Evolutionary conservation across 805 yeast genomes (phyloP).

Genomic region (Metschnikowia orientalis): DNA sequence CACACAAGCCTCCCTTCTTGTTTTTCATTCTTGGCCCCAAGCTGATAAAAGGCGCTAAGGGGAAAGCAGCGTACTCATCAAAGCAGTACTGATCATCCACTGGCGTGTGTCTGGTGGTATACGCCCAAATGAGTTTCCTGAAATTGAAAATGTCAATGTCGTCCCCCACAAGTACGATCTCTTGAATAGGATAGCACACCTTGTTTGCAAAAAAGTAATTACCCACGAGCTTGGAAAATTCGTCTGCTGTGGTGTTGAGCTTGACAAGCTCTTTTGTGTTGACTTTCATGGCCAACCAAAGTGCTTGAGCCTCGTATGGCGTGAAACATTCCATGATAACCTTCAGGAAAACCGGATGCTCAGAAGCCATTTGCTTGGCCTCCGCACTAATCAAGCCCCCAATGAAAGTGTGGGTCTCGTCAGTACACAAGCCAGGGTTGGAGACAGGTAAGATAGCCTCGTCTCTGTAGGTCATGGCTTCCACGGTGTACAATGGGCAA

Average conservation of each 20-base stretch:
- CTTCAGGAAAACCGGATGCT: slow-evolving; percentile 11
- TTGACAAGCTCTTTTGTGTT: slow-evolving; percentile 18
- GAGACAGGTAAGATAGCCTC: slow-evolving; percentile 24
- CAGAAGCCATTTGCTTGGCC: slow-evolving; percentile 8
- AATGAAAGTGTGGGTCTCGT: slow-evolving; percentile 26
- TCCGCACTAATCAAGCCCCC: slow-evolving; percentile 22
- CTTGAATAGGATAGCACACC: slow-evolving; percentile 19
- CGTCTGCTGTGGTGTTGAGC: slow-evolving; percentile 16
- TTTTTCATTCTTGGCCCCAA: slow-evolving; percentile 14
- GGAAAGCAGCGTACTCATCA: slow-evolving; percentile 16
- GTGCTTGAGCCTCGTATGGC: slow-evolving; percentile 24
- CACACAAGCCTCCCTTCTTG: slow-evolving; percentile 21
- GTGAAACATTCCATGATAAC: slow-evolving; percentile 20
- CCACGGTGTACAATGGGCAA: slow-evolving; percentile 23
- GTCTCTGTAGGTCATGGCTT: slow-evolving; percentile 20
- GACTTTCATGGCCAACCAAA: slow-evolving; percentile 21
- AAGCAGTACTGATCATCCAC: slow-evolving; percentile 18
- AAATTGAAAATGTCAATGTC: slow-evolving; percentile 25
- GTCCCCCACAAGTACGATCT: slow-evolving; percentile 23
- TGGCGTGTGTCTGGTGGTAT: slow-evolving; percentile 24
- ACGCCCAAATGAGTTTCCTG: slow-evolving; percentile 24
- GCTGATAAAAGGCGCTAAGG: slow-evolving; percentile 23
- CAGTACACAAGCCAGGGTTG: slow-evolving; percentile 23
- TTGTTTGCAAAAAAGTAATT: slow-evolving; percentile 16
- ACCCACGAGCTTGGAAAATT: slow-evolving; percentile 19